Evolutionary conservation across 1,139 yeast species (phyloP), one percentile per base, ranked within the genome.

Genomic region (Kazachstania sp.): DNA sequence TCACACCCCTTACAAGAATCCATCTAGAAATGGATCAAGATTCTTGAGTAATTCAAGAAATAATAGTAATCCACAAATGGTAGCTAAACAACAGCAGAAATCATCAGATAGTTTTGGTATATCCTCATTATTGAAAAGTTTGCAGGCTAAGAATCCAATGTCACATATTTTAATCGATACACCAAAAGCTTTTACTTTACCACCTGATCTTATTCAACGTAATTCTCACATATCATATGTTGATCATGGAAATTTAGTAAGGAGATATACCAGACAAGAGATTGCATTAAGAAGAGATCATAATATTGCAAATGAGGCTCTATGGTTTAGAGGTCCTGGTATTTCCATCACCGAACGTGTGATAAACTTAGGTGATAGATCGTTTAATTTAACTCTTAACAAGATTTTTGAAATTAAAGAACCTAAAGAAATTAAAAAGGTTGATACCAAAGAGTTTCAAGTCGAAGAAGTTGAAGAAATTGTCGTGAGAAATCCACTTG

Each of bases 271-370:
- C 20, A 59, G 55, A 55, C 58, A 59, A 47, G 48, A 50, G 49
- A 37, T 65, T 49, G 50, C 57, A 53, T 52, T 56, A 57, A 51
- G 61, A 62, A 55, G 19, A 54, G 41, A 49, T 46, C 18, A 6
- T n/a, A 42, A 26, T 38, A 43, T 18, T 15, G 58, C 58, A 35
- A 70, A 70, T 31, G 84, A 83, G 48, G 69, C 83, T 37, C 67
- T 86, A 19, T 88, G 95, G 90, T 86, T 82, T 65, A 75, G 87
- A 52, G 79, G 92, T 2, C 88, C 95, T 7, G 95, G 95, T 12
- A 69, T 83, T 9, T 70, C 74, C 46, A 67, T 81, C 16, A 67
- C 76, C 2, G 78, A 75, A 57, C 71, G 84, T 51, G 66, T 81
- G 30, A 45, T 61, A 12, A 60, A 61, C 47, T 49, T 57, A 11